phyloP scores from a whole-genome alignment of 2,329 filamentous ascomycete species.

The Phaeosphaeriaceae sp. region DNA sequence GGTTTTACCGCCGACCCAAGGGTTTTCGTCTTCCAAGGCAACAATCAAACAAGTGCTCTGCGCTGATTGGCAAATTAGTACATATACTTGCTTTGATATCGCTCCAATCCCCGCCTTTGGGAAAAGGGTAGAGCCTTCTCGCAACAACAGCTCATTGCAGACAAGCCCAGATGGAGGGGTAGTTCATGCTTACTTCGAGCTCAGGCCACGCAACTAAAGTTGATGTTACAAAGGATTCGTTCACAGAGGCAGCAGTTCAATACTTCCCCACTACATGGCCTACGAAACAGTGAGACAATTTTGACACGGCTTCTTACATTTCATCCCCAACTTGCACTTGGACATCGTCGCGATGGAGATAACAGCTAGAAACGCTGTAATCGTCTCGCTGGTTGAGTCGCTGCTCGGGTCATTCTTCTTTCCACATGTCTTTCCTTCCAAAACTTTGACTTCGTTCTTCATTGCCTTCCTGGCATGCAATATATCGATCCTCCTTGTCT shows the following conservation, averaged over 20 bases:
- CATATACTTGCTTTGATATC: not conserved
- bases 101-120: not conserved
- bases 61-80: not conserved
- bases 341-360: conserved; percentile 17
- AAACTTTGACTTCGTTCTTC: conserved; percentile 23
- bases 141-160: not conserved
- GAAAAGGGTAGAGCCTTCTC: not conserved
- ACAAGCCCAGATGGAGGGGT: not conserved
- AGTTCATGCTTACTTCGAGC: not conserved
- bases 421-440: conserved; percentile 18
- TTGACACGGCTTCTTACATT: not conserved
- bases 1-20: no score
- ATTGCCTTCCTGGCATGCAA: conserved; percentile 26
- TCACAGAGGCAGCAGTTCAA: not conserved
- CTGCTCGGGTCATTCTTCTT: conserved; percentile 26
- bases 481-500: conserved; percentile 16
- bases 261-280: not conserved
- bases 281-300: no score
- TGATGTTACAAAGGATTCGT: not conserved
- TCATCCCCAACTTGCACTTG: not conserved
- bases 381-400: conserved; percentile 27
- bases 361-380: conserved; percentile 17
- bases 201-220: not conserved
- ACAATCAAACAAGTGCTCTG: not conserved
- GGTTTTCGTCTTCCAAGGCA: not conserved